Base-by-base conservation (phyloP, 2,329 filamentous ascomycete species). In the Fusarium abutilonis region DNA sequence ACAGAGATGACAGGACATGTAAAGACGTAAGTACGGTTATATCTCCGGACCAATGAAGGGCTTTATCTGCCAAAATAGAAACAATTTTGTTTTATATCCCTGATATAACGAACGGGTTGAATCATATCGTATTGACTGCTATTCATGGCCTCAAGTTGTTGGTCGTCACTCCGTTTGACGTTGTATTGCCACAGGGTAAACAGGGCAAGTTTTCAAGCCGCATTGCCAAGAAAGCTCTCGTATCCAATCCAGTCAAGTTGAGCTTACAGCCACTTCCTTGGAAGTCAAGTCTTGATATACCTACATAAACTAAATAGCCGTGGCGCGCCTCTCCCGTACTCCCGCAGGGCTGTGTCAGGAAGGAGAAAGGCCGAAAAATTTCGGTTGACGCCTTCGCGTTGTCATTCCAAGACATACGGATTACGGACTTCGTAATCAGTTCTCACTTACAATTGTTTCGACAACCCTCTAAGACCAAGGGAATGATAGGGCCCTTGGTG, bases 181-280 rank as follows among this genome's bases (percentile, higher is more conserved):
- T 67, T 60, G 60, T 63, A 63, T 69, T 49, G 66, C 66, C 66
- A 69, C 66, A 42, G 44, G 40, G 49, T 38, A 34, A 44, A 40
- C 52, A 45, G 46, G 52, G 40, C 51, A 44, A 49, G 52, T 58
- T 68, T 68, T 58, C 66, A 58, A 60, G 60, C 50, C 41, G 63
- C 60, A 63, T 67, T 53, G 55, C 55, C 63, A 66, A 64, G 55
- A 57, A 23, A 15, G 19, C 21, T 14, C 36, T 55, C 50, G 36
- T 52, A 54, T 52, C 63, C 60, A 65, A 65, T 68, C 59, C 65
- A 41, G 38, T 31, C 39, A 44, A 23, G 38, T 40, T 49, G 44
- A 44, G 50, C 55, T 56, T n/a, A 34, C 56, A 44, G 56, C n/a
- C 41, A 52, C 34, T 60, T 44, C 54, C 61, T 62, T 57, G 49